These are phyloP conservation scores for Yarrowia sp. DNA, from an alignment of 805 yeast species.

Conservation along the genomic window DNA sequence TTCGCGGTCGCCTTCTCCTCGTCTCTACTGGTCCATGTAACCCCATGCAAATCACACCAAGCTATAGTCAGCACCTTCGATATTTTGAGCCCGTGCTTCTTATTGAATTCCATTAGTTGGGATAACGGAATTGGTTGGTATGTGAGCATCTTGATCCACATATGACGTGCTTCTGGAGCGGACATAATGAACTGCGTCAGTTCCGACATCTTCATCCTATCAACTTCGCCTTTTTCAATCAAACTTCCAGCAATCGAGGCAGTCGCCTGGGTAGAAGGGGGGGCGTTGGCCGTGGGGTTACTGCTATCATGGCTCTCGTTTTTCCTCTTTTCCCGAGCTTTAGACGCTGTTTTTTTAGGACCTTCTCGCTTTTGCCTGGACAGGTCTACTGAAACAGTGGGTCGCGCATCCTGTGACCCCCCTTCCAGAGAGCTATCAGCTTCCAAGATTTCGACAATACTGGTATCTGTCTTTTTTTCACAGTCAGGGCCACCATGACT, in stretches of 20 bases:
- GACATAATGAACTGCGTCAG: neutral
- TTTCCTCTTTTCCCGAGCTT: too few species aligned
- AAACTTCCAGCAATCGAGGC: neutral
- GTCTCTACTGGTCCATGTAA: slow-evolving; percentile 12
- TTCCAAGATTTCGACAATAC: too few species aligned
- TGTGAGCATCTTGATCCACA: slow-evolving; percentile 17
- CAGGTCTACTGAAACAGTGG: too few species aligned
- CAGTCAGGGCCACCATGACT: too few species aligned
- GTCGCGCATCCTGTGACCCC: too few species aligned
- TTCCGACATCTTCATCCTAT: slow-evolving; percentile 31
- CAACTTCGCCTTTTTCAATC: slow-evolving; percentile 39
- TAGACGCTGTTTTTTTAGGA: too few species aligned
- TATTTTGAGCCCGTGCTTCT: slow-evolving; percentile 4
- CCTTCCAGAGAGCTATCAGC: too few species aligned
- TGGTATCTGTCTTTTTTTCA: too few species aligned
- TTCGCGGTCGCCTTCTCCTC: neutral
- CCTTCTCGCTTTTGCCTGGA: too few species aligned
- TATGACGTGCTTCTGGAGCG: slow-evolving; percentile 5
- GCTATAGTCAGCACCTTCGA: slow-evolving; percentile 16
- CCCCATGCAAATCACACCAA: slow-evolving; percentile 23
- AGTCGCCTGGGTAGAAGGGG: neutral
- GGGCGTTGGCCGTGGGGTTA: neutral
- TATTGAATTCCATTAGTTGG: neutral
- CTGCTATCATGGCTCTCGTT: too few species aligned
- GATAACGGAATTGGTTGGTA: slow-evolving; percentile 1